Evolutionary conservation across 2,329 filamentous ascomycete species (phyloP).

Genomic region (Aspergillus neoniger): DNA sequence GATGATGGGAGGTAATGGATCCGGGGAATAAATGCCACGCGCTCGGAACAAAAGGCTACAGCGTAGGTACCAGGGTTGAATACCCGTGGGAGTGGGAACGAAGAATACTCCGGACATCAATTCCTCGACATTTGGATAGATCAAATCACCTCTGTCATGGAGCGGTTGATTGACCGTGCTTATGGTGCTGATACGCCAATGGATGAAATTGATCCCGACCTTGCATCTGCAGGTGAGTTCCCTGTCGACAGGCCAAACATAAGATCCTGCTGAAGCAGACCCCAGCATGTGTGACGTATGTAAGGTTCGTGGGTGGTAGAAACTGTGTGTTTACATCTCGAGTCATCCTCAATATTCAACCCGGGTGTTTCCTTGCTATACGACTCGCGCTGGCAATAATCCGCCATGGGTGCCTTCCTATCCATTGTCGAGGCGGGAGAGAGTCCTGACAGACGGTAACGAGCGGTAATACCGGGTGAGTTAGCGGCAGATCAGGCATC

Average conservation of each 20-base stretch:
- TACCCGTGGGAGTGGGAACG: not conserved
- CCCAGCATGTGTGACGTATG: slow-evolving; percentile 8
- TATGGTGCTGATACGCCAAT: slow-evolving; percentile 9
- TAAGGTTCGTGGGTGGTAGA: not conserved
- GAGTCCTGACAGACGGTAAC: not conserved
- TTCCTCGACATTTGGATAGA: slow-evolving; percentile 3
- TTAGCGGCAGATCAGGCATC: slow-evolving; percentile 25
- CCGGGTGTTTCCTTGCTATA: too few species aligned
- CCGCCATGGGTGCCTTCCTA: too few species aligned
- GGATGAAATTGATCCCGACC: slow-evolving; percentile 1
- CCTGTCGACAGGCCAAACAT: slow-evolving; percentile 10
- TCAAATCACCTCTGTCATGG: slow-evolving; percentile 3
- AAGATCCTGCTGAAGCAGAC: slow-evolving; percentile 1
- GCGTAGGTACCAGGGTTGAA: not conserved
- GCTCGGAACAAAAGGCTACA: not conserved
- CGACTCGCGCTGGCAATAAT: too few species aligned
- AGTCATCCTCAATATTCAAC: too few species aligned
- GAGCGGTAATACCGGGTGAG: not conserved
- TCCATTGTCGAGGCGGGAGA: too few species aligned
- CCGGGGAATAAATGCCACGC: slow-evolving; percentile 7
- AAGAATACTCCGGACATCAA: slow-evolving; percentile 3
- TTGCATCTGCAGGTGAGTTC: slow-evolving; percentile 14
- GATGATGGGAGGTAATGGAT: not conserved
- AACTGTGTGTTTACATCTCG: too few species aligned
- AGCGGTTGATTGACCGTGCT: not conserved